Evolutionary conservation across 2,329 filamentous ascomycete genomes (phyloP), one percentile per base, ranked within the genome.

Genomic region (Phyllosticta ampelicida): DNA sequence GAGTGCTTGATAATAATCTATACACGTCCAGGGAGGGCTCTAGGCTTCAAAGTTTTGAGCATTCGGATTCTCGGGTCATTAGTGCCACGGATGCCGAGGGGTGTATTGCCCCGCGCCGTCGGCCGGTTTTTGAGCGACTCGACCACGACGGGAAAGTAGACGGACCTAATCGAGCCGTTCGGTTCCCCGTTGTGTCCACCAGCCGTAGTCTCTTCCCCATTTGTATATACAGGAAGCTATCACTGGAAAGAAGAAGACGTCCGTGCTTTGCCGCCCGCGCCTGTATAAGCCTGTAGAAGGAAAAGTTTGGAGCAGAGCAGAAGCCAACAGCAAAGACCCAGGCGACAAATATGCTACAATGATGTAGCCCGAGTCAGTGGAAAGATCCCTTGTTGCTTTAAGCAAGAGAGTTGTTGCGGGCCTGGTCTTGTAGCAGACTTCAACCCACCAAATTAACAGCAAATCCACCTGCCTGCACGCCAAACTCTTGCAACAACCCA

Each of bases 401-500:
- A 26, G 23, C 8, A 4, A 26, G 23, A 26, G 23, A 26, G 23
- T 26, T 26, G 8, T 8, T 8, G 23, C 8, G 4, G 23, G 23
- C 23, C 23, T 26, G 8, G 23, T 26, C 10, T 36, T 6, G 9
- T 10, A n/a, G 16, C 36, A n/a, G 13, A 18, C 6, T n/a, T n/a
- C 13, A 44, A n/a, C 36, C 36, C 11, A 44, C 36, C 36, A 44
- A n/a, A 16, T 44, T 16, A 18, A 36, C 51, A n/a, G 16, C 21
- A 53, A 53, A 58, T 2, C 51, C 51, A 18, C 55, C 55, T 30
- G 21, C 29, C 1, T 52, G 51, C 48, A 55, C 16, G 5, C 57
- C 57, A 5, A 52, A 68, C 51, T 68, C 64, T 16, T 64, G 60
- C 16, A 70, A 44, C 20, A 70, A 53, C 20, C 64, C 61, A 51